Conservation (phyloP, 73 alveolate genomes). For the Tetrahymena borealis region DNA sequence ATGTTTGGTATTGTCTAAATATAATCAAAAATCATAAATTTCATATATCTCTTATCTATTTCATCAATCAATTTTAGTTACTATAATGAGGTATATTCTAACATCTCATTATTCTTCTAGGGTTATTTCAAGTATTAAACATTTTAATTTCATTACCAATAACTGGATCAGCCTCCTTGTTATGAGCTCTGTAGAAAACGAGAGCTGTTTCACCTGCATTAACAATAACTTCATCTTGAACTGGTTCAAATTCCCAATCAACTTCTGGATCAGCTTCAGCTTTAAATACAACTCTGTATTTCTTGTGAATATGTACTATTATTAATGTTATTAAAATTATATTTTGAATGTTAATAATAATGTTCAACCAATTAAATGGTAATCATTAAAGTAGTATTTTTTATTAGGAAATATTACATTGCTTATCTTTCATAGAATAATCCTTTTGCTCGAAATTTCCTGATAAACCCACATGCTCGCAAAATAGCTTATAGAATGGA, state of each 20-base stretch:
- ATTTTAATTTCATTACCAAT: too few relatives aligned
- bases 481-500: slow-evolving; percentile 37
- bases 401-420: background rate
- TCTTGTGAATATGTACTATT: slow-evolving; percentile 49
- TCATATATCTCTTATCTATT: too few relatives aligned
- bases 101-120: too few relatives aligned
- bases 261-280: slow-evolving; percentile 67
- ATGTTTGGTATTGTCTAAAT: too few relatives aligned
- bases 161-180: slow-evolving; percentile 66
- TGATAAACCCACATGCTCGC: slow-evolving; percentile 38
- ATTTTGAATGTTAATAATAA: background rate
- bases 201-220: slow-evolving; percentile 81
- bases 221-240: slow-evolving; percentile 43
- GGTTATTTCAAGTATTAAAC: too few relatives aligned
- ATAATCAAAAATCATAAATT: too few relatives aligned
- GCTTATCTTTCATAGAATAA: slow-evolving; percentile 41
- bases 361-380: too few relatives aligned
- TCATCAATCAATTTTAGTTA: too few relatives aligned
- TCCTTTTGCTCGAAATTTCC: slow-evolving; percentile 37
- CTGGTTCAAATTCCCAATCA: slow-evolving; percentile 73
- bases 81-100: too few relatives aligned
- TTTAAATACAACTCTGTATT: slow-evolving; percentile 51
- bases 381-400: too few relatives aligned
- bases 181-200: slow-evolving; percentile 65
- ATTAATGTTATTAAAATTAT: background rate